Evolutionary conservation across 768 basidiomycete genomes (phyloP), one percentile per base, ranked within the genome.

Genomic region (Suillus variegatus): DNA sequence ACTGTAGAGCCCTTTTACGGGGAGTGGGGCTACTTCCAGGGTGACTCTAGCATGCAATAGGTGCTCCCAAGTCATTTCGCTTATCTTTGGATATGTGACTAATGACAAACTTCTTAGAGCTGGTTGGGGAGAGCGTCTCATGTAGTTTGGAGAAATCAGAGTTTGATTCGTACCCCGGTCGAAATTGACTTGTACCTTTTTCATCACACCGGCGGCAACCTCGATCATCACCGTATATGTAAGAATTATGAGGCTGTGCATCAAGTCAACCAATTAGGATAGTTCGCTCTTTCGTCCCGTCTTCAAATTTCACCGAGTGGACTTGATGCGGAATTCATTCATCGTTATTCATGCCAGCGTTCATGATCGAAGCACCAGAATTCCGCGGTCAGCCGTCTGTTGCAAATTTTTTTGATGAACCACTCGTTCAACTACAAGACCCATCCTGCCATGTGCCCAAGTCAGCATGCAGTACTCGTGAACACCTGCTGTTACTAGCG

Each of bases 61-160:
- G 58, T 60, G n/a, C 2, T 9, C 18, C 10, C 16, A 22, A 43
- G 28, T 32, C 25, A 43, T 18, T 18, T 44, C 12, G 12, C 54
- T 60, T 20, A 28, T 32, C 16, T 12, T 60, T 60, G 4, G 18
- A 32, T 32, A 41, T 18, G 6, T 4, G 10, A 60, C 58, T 10
- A 10, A 60, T 43, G 6, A 5, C 2, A 2, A 10, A 28, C 6
- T 28, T 60, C 6, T 18, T 43, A 60, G 28, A 41, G 22, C 22
- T 9, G 38, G n/a, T 7, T 13, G 36, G 28, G 58, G 41, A 41
- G 9, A 28, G 57, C 16, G 58, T 18, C 40, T 58, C 57, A 40
- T 58, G 40, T 58, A 22, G 57, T 43, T 28, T 58, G 38, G 57
- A 58, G 40, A 41, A 57, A 55, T 55, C 54, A 55, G 35, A 55